Percentiles rank a stretch among this genome's conserved stretches.
Evolutionary conservation across 2,329 filamentous ascomycete genomes (phyloP).

Genomic region (Rutstroemia sp.): DNA sequence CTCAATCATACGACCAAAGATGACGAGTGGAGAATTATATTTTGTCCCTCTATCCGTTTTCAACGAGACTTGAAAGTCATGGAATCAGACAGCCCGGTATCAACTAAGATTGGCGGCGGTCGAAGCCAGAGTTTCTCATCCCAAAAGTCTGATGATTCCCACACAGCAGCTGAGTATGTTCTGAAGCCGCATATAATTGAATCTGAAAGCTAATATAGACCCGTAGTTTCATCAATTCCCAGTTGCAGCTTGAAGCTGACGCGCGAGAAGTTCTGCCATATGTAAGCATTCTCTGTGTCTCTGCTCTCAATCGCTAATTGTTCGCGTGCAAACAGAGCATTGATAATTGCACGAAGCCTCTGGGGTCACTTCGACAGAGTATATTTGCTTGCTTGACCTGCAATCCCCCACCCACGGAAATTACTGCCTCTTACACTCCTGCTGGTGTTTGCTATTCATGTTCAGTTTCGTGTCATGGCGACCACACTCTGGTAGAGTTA

Average conservation of each 20-base stretch:
- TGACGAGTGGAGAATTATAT: too few species aligned
- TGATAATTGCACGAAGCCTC: slow-evolving; percentile 82
- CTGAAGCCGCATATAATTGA: neutral
- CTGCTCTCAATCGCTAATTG: neutral
- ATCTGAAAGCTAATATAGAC: slow-evolving; percentile 8
- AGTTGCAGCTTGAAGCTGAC: slow-evolving; percentile 88
- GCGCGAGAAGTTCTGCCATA: slow-evolving; percentile 93
- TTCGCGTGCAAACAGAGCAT: slow-evolving; percentile 59
- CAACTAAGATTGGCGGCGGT: slow-evolving; percentile 19
- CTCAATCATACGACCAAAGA: too few species aligned
- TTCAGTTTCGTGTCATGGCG: slow-evolving; percentile 92
- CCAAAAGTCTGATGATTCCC: slow-evolving; percentile 44
- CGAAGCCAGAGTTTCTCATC: slow-evolving; percentile 52
- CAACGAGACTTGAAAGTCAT: slow-evolving; percentile 19
- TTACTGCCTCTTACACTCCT: slow-evolving; percentile 55
- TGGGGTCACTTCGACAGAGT: slow-evolving; percentile 79
- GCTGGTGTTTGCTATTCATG: slow-evolving; percentile 95
- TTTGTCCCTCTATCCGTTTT: neutral
- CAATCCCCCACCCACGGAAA: slow-evolving; percentile 65
- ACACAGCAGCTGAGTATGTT: slow-evolving; percentile 40
- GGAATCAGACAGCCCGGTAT: slow-evolving; percentile 30
- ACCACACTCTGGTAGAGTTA: slow-evolving; percentile 89
- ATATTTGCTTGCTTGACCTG: slow-evolving; percentile 93
- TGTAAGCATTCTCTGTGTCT: slow-evolving; percentile 42
- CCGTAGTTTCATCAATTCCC: slow-evolving; percentile 73